phyloP scores from a whole-genome alignment of 176 grass and related monocot species.

The Alopecurus myosuroides region DNA sequence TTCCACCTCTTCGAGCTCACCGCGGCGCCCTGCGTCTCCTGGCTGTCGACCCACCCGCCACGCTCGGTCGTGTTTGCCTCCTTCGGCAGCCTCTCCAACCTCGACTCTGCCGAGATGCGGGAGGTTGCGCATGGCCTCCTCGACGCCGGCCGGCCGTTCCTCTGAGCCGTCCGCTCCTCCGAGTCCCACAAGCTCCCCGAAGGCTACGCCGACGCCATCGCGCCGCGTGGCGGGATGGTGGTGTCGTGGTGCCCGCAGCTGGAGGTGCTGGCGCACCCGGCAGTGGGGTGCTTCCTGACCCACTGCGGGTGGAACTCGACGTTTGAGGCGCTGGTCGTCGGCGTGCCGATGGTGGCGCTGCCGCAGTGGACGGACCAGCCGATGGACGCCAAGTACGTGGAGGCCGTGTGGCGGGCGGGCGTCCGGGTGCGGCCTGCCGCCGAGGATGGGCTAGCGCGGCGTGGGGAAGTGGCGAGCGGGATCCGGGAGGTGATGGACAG shows the following conservation, averaged over 20 bases:
- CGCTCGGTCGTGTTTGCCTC: constrained; percentile 67
- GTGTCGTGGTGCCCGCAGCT: constrained; percentile 70
- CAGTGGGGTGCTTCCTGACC: constrained; percentile 72
- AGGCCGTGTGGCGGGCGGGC: constrained; percentile 59
- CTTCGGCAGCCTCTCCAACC: constrained; percentile 63
- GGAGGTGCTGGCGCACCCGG: constrained; percentile 60
- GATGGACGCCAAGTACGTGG: constrained; percentile 77
- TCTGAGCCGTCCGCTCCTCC: constrained; percentile 64
- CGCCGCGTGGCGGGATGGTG: constrained; percentile 32
- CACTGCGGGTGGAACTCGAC: constrained; percentile 97
- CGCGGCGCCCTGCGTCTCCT: constrained; percentile 34
- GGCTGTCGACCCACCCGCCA: constrained; percentile 40
- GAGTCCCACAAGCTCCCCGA: constrained; percentile 53
- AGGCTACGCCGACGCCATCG: not conserved
- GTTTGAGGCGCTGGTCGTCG: constrained; percentile 27
- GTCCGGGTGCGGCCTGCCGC: constrained; percentile 30
- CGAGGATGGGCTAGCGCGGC: constrained; percentile 18
- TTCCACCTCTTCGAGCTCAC: constrained; percentile 62
- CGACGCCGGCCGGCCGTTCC: constrained; percentile 38
- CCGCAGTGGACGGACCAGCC: constrained; percentile 82
- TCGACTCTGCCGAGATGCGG: constrained; percentile 30
- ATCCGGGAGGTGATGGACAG: constrained; percentile 38
- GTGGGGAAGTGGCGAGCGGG: constrained; percentile 30
- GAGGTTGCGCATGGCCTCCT: constrained; percentile 56
- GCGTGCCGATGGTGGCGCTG: constrained; percentile 47